Evolutionary conservation across 805 yeast genomes (phyloP).

Genomic region (Yarrowia sp.): DNA sequence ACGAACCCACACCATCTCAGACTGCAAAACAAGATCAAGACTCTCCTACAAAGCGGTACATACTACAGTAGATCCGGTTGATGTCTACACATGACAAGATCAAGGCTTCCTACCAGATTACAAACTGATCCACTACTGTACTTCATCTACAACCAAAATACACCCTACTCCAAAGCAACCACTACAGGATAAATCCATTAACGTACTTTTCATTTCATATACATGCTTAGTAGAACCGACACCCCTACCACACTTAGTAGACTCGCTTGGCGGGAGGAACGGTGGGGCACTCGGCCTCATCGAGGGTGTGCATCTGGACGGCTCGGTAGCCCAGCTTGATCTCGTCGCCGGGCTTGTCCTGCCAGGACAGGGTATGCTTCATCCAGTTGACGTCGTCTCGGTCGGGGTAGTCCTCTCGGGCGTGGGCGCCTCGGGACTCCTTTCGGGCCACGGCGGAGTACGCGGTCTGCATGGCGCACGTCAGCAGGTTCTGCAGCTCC

Average conservation of each 20-base stretch:
- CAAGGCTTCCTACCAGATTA: no score
- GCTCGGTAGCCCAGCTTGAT: slow-evolving; percentile 80
- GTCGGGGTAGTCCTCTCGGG: slow-evolving; percentile 94
- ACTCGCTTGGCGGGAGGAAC: slow-evolving; percentile 98
- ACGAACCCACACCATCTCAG: no score
- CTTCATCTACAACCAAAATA: no score
- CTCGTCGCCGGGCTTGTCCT: slow-evolving; percentile 63
- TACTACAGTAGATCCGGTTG: no score
- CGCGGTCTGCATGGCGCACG: slow-evolving; percentile 97
- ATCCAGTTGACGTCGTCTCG: slow-evolving; percentile 97
- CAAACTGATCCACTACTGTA: no score
- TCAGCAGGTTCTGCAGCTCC: slow-evolving; percentile 92
- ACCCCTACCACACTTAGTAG: slow-evolving; percentile 41
- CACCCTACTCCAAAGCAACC: no score
- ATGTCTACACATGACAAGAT: no score
- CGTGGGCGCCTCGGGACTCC: slow-evolving; percentile 99
- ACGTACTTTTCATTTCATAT: slow-evolving; percentile 23
- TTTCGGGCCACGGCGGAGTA: slow-evolving; percentile 88
- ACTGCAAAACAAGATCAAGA: no score
- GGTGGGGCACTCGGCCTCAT: slow-evolving; percentile 87
- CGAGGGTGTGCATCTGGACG: slow-evolving; percentile 80
- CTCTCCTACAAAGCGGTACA: no score
- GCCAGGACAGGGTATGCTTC: slow-evolving; percentile 97
- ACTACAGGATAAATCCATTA: slow-evolving; percentile 2
- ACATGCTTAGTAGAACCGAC: slow-evolving; percentile 45